phyloP scores from a whole-genome alignment of 257 asterid species.

The Solanum neorickii region DNA sequence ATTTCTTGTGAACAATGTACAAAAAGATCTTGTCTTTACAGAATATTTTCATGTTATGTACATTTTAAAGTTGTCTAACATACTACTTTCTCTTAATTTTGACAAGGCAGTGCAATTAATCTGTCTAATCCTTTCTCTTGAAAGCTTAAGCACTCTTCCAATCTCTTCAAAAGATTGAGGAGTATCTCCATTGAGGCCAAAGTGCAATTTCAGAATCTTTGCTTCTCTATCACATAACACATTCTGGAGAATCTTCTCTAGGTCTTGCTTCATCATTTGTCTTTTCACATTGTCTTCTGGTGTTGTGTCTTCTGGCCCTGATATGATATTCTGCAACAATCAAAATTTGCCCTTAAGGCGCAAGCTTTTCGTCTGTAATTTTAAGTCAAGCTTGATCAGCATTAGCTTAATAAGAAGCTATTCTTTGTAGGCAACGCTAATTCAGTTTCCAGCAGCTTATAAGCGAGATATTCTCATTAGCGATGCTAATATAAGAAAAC shows the following conservation, averaged over 20 bases:
- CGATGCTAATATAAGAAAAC: background rate
- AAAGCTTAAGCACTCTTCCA: constrained; percentile 35
- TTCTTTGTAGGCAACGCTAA: background rate
- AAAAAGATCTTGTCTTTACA: background rate
- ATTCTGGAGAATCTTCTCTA: constrained; percentile 27
- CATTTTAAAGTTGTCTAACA: constrained; percentile 20
- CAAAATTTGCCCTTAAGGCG: background rate
- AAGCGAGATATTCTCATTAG: background rate
- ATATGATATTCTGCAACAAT: constrained; percentile 30
- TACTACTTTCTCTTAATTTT: constrained; percentile 20
- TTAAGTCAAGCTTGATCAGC: background rate
- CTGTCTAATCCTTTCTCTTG: constrained; percentile 73
- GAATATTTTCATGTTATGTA: constrained; percentile 18
- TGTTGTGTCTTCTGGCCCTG: constrained; percentile 41
- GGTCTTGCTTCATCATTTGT: constrained; percentile 22
- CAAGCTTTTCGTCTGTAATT: background rate
- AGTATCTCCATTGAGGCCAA: constrained; percentile 38
- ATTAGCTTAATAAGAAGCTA: background rate
- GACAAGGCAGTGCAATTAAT: constrained; percentile 37
- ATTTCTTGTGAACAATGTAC: background rate
- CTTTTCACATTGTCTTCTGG: constrained; percentile 54
- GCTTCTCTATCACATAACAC: constrained; percentile 43
- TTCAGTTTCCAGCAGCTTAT: background rate
- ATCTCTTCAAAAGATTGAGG: constrained; percentile 54
- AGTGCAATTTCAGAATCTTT: constrained; percentile 29